Evolutionary conservation across 768 basidiomycete species (phyloP), one percentile per base, ranked within the genome.

Genomic region (Tricholoma bakamatsutake): DNA sequence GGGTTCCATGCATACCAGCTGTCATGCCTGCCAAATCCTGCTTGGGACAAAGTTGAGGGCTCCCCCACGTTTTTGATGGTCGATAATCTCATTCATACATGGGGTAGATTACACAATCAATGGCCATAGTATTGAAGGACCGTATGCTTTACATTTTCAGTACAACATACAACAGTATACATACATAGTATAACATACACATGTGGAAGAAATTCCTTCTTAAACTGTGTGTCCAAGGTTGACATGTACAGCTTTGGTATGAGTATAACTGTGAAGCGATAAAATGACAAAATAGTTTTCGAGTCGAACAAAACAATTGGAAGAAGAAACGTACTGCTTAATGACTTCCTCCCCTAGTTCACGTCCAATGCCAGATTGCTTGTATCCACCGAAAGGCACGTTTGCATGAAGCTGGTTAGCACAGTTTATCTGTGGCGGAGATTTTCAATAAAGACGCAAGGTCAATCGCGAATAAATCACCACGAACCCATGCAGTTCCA

Each of bases 401-500:
- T 76, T 75, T 3, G 76, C 60, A 61, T 86, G 74, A 12, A 84
- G 66, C 57, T 69, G 66, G 63, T 81, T 80, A 46, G 69, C 72
- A 56, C 76, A 77, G 64, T 83, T 83, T 33, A 82, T 27, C 51
- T 52, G 15, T 40, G 62, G 68, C 72, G 58, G 17, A 15, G n/a
- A n/a, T n/a, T 30, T 27, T 55, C 39, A 48, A n/a, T 12, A 34
- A 13, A 5, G 7, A 39, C 12, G 30, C n/a, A 15, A 11, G 17
- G 4, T 2, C 3, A 24, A 17, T 45, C 9, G 40, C 10, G 13
- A 27, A 35, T 31, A 17, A 21, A 50, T 1, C 1, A n/a, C 62
- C 66, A 37, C 57, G 86, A 40, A 52, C 75, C 87, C 88, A 93
- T 3, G 78, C 81, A 5, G 90, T 93, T 33, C 94, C 94, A 4